Evolutionary conservation across 148 eudicot genomes (phyloP), one percentile per base, ranked within the genome.

Genomic region (Rhododendron mucronatum): DNA sequence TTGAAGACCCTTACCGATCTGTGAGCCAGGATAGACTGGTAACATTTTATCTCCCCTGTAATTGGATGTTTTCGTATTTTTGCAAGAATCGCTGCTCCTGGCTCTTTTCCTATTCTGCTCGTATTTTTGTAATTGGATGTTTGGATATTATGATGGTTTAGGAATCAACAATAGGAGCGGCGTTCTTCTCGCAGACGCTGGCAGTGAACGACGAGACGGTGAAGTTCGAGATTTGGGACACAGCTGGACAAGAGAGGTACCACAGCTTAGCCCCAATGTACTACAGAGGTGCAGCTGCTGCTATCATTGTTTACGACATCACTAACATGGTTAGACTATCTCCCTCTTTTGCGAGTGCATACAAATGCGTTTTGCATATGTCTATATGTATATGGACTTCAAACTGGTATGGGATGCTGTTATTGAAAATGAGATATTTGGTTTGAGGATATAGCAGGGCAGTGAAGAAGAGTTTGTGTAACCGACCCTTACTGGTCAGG

Each of bases 191-290:
- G 16, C 98, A 95, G 86, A 94, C 99, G n/a, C 85, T 96, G 79
- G 93, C 99, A 16, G 98, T 94, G 84, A 93, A 94, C 80, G 98
- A 94, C 26, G 93, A 92, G 26, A 94, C 99, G 2, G 98, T 96
- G 82, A 96, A 96, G 84, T 95, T 96, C 82, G 99, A 96, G 97
- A 95, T 97, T 84, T 95, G 99, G 98, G 99, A 97, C 85, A 95
- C 98, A 30, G 99, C 98, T 81, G 98, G 98, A 1, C 98, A 95
- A 86, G 99, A 95, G 88, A 94, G 99, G 90, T 95, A 97, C 88
- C 99, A 97, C 84, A 95, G 99, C 87, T 94, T 97, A 89, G 99
- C 99, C 78, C 99, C 99, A 69, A 97, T 97, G 99, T 97, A 97
- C 86, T 97, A 97, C 86, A 89, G 99, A 88, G 98, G 99, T 23